phyloP scores from a whole-genome alignment of 225 moss, liverwort and hornwort species.

The Neckera pumila region DNA sequence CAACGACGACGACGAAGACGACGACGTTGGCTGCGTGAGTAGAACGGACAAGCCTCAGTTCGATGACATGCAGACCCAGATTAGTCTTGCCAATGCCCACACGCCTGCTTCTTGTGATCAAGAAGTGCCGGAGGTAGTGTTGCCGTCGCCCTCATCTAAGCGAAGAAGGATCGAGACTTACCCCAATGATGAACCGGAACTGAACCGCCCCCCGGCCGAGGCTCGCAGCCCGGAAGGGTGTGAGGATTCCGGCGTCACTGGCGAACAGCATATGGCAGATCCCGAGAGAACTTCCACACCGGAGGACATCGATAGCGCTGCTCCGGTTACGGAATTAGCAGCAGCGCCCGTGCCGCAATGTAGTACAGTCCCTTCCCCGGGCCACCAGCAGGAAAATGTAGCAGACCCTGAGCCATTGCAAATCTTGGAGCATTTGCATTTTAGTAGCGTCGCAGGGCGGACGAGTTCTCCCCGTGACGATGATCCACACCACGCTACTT shows the following conservation, averaged over 20 bases:
- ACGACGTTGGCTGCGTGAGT: not conserved
- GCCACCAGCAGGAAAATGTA: conserved; percentile 14
- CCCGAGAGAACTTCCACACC: conserved; percentile 19
- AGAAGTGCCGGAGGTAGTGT: conserved; percentile 20
- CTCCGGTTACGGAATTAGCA: not conserved
- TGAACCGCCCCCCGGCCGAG: not conserved
- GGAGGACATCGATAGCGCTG: conserved; percentile 24
- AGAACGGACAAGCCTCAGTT: conserved; percentile 4
- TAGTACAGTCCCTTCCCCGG: not conserved
- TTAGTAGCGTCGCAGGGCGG: not conserved
- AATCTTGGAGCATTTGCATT: conserved; percentile 10
- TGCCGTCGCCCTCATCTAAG: conserved; percentile 4
- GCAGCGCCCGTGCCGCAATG: not conserved
- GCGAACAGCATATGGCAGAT: conserved; percentile 45
- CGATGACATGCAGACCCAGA: conserved; percentile 46
- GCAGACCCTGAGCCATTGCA: conserved; percentile 1
- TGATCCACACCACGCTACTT: conserved; percentile 12
- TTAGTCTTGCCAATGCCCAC: not conserved
- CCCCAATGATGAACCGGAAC: not conserved
- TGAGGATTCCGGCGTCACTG: conserved; percentile 33
- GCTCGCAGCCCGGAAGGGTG: conserved; percentile 5
- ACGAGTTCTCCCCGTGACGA: not conserved
- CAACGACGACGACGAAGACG: not conserved
- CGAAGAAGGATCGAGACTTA: conserved; percentile 1
- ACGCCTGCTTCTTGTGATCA: conserved; percentile 22